Base-by-base conservation (phyloP, 768 basidiomycete genomes). In the Cystofilobasidium macerans region DNA sequence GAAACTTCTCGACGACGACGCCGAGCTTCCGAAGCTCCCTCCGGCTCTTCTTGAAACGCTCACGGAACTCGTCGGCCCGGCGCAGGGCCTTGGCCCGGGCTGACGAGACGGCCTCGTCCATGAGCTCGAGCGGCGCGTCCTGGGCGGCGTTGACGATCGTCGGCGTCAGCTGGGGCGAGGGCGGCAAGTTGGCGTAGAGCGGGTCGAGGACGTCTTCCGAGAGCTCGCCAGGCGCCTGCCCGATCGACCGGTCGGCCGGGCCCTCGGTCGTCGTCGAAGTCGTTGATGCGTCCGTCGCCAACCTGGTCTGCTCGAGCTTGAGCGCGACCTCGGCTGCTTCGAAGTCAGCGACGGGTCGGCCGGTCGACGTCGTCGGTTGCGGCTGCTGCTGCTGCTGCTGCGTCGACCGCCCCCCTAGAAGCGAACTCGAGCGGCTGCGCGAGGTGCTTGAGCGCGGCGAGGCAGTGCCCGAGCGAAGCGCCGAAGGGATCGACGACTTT, bases 11-110 rank as follows among this genome's bases (percentile, higher is more conserved):
- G 26, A 68, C 54, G 40, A 38, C 30, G 28, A 68, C 62, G 18
- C 67, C 67, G 43, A 56, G 57, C 43, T 0, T 14, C 9, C 20
- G 56, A 43, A 68, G 30, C 48, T 58, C 62, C 24, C 42, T 36
- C 47, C 48, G 42, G 36, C 35, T 54, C 24, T 26, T 32, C 22
- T 63, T 53, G 38, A 68, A 68, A 33, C 67, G 24, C 2, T 22
- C 61, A 22, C 62, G 16, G 61, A 68, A 68, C 26, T 57, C 67
- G 22, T 57, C 67, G 12, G 62, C 67, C 13, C 43, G 61, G 35
- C 62, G 57, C 5, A 63, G 5, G 4, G 32, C 33, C 32, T 68
- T 68, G 42, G 53, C 48, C 62, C 45, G 48, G 20, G 67, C 67
- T 16, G 43, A 38, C 5, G 56, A 48, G 45, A 68, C 26, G 26